Evolutionary conservation across 805 yeast species (phyloP), one percentile per base, ranked within the genome.

Genomic region (Candida odintsovae): DNA sequence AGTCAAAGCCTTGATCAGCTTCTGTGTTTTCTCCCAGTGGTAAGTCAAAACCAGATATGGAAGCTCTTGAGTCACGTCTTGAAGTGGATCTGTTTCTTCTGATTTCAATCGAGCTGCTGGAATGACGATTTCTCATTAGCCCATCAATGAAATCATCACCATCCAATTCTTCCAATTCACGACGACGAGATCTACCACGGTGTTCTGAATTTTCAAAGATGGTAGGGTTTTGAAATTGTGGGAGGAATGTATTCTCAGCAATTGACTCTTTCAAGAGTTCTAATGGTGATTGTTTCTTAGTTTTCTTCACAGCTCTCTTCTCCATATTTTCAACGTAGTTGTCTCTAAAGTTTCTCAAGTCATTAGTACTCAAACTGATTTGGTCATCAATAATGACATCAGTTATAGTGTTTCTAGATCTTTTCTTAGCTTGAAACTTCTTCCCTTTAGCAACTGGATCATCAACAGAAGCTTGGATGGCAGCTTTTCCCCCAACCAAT

Each of bases 71-170:
- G 16, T 51, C 41, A 40, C 61, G 53, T 52, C 62, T 55, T 12
- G 58, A 45, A 3, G 19, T 12, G 3, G 63, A 58, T 3, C 41
- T 38, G 37, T 58, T 54, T 55, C 64, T 53, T 41, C 50, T 53
- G 4, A 50, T 44, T 41, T 59, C 64, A 35, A 59, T 49, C 0
- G 63, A 59, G 15, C 46, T 50, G 37, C 55, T 49, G 4, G 59
- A 56, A 37, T 61, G 57, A 48, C 57, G 51, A 39, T 54, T 48
- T 40, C 59, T 53, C 40, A 53, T 25, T n/a, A 58, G 38, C 3
- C 54, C 52, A 44, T 60, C 57, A 35, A 60, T 53, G 23, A 60
- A 57, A 44, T 58, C 63, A 23, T 46, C 54, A 23, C 50, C 51
- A 25, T 51, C 45, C 11, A 20, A 19, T 20, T 38, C 41, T 8